Percentiles rank a stretch among this genome's conserved stretches.
Evolutionary conservation across 2,329 filamentous ascomycete species (phyloP).

Genomic region (Stachybotrys echinatus): DNA sequence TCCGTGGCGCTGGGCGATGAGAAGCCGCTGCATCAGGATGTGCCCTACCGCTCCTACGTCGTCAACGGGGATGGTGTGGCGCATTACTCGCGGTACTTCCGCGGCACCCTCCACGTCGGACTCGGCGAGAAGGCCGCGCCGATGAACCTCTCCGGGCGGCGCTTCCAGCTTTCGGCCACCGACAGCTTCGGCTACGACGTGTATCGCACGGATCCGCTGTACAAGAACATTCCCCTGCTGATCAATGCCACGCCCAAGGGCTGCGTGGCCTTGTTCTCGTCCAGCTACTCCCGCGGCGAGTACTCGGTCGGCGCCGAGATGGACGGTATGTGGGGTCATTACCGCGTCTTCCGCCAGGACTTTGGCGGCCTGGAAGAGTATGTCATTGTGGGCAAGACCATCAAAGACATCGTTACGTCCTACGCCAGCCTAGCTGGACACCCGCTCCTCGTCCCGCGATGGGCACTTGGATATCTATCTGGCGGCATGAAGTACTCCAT

Average conservation of each 20-base stretch:
- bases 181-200: constrained; percentile 72
- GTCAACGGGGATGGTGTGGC: constrained; percentile 56
- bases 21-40: constrained; percentile 55
- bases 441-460: constrained; percentile 62
- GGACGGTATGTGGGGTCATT: constrained; percentile 70
- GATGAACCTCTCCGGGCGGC: constrained; percentile 64
- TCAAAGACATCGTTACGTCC: constrained; percentile 58
- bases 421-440: constrained; percentile 66
- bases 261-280: constrained; percentile 64
- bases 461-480: constrained; percentile 68
- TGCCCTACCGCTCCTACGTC: constrained; percentile 61
- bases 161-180: constrained; percentile 62
- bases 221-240: constrained; percentile 70
- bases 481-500: constrained; percentile 55
- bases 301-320: constrained; percentile 68
- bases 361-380: constrained; percentile 70
- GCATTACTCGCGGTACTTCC: constrained; percentile 60
- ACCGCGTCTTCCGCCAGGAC: constrained; percentile 69
- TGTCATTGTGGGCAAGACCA: constrained; percentile 58
- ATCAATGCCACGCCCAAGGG: constrained; percentile 62
- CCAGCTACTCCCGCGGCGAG: constrained; percentile 56
- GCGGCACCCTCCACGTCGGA: constrained; percentile 60
- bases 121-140: constrained; percentile 69
- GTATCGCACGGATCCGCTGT: constrained; percentile 65
- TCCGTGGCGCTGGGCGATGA: constrained; percentile 44